phyloP scores from a whole-genome alignment of 2,329 filamentous ascomycete species.

The Pestalotiopsis sp. region DNA sequence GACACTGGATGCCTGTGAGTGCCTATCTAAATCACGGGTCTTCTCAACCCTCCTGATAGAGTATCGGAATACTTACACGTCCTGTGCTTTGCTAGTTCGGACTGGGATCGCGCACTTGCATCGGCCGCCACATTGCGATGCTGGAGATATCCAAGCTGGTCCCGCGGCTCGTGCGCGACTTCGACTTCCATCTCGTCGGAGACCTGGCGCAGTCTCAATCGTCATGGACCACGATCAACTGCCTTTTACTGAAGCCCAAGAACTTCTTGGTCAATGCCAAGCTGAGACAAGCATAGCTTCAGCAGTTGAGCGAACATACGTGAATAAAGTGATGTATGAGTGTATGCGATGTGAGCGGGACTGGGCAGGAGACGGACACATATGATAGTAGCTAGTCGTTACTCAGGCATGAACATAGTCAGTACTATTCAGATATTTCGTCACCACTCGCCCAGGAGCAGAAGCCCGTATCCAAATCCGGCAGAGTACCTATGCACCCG shows the following conservation, averaged over 20 bases:
- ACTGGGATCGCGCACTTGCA: conserved; percentile 41
- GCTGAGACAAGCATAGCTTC: not conserved
- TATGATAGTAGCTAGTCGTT: too few species aligned
- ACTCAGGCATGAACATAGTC: too few species aligned
- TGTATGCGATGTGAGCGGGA: too few species aligned
- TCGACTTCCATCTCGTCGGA: conserved; percentile 33
- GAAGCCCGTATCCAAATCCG: too few species aligned
- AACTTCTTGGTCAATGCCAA: conserved; percentile 9
- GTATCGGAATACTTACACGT: not conserved
- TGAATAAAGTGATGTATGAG: too few species aligned
- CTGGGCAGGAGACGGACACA: too few species aligned
- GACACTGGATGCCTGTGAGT: conserved; percentile 37
- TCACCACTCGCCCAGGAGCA: too few species aligned
- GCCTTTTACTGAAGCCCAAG: conserved; percentile 6
- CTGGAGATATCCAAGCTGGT: conserved; percentile 47
- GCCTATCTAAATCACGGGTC: too few species aligned
- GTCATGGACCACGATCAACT: conserved; percentile 1
- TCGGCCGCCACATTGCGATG: conserved; percentile 46
- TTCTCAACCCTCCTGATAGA: not conserved
- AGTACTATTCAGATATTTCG: too few species aligned
- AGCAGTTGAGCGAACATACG: too few species aligned
- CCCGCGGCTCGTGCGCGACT: conserved; percentile 36
- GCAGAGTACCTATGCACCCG: too few species aligned
- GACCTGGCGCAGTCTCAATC: not conserved
- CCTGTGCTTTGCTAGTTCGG: too few species aligned